These are phyloP conservation scores for Mixia osmundae DNA, from an alignment of 1,284 basidiomycete species.

Conservation along the genomic window DNA sequence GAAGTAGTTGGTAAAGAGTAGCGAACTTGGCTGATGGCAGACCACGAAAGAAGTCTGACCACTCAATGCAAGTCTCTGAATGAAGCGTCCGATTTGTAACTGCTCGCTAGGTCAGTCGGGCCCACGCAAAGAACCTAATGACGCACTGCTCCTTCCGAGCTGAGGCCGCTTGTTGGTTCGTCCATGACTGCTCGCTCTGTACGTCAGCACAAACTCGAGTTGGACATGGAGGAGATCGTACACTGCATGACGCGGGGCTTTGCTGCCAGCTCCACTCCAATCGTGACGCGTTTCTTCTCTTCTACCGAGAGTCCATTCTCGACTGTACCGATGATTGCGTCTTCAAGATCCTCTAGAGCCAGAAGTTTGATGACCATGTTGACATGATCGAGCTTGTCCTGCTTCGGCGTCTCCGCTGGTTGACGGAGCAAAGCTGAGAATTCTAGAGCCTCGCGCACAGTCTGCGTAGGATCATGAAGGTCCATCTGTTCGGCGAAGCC, in stretches of 20 bases:
- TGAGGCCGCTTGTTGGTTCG: conserved; percentile 4
- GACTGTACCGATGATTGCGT: conserved; percentile 53
- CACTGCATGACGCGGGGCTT: conserved; percentile 42
- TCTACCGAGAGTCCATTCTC: conserved; percentile 36
- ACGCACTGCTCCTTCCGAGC: too few species aligned
- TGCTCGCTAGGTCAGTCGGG: background rate
- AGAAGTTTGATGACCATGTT: conserved; percentile 56
- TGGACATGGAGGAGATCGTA: too few species aligned
- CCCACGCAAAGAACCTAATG: background rate
- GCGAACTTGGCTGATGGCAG: background rate
- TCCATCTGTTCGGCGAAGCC: conserved; percentile 41
- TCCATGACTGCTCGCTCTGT: conserved; percentile 12
- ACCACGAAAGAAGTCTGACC: background rate
- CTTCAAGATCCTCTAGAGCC: conserved; percentile 42
- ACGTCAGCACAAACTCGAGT: conserved; percentile 52
- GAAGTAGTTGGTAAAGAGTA: conserved; percentile 32
- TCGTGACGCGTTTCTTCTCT: conserved; percentile 52
- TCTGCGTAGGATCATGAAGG: conserved; percentile 30
- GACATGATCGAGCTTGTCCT: conserved; percentile 58
- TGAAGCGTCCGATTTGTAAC: conserved; percentile 1
- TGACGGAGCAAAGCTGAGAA: conserved; percentile 68
- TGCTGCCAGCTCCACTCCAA: conserved; percentile 58
- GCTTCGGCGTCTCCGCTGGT: conserved; percentile 35
- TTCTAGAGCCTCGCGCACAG: conserved; percentile 56
- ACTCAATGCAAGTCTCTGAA: too few species aligned